Evolutionary conservation across 495 filamentous ascomycete species (phyloP).

Genomic region (Daldinia childiae): DNA sequence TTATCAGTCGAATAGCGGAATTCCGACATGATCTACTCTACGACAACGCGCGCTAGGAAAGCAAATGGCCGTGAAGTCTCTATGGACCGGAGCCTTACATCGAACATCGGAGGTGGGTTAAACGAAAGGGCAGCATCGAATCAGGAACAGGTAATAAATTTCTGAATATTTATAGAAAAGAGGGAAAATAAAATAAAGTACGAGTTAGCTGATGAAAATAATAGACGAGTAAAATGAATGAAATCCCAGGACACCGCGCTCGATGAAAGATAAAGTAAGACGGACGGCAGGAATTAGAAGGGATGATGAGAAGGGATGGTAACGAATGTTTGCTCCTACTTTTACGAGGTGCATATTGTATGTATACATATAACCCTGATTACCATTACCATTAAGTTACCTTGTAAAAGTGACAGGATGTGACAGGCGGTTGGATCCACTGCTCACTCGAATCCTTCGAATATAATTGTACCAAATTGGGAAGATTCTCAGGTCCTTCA

Average conservation of each 20-base stretch:
- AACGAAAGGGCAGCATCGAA: slow-evolving; percentile 16
- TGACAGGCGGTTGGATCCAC: slow-evolving; percentile 32
- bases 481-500: background rate
- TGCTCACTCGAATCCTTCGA: slow-evolving; percentile 30
- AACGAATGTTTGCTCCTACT: slow-evolving; percentile 20
- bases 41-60: background rate
- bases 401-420: slow-evolving; percentile 25
- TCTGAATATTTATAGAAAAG: background rate
- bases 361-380: background rate
- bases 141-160: background rate
- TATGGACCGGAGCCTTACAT: slow-evolving; percentile 7
- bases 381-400: no score
- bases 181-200: background rate
- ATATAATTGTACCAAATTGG: slow-evolving; percentile 16
- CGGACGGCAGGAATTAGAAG: slow-evolving; percentile 6
- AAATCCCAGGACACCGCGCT: background rate
- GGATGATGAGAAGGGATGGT: slow-evolving; percentile 17
- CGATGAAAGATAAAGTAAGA: background rate
- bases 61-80: slow-evolving; percentile 5
- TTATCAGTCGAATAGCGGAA: slow-evolving; percentile 39
- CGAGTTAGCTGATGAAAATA: background rate
- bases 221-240: background rate
- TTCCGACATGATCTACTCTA: slow-evolving; percentile 30
- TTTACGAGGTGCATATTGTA: slow-evolving; percentile 20
- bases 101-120: slow-evolving; percentile 8